Base-by-base conservation (phyloP, 371 early-diverging fungal species). In the Phascolomyces articulosus region DNA sequence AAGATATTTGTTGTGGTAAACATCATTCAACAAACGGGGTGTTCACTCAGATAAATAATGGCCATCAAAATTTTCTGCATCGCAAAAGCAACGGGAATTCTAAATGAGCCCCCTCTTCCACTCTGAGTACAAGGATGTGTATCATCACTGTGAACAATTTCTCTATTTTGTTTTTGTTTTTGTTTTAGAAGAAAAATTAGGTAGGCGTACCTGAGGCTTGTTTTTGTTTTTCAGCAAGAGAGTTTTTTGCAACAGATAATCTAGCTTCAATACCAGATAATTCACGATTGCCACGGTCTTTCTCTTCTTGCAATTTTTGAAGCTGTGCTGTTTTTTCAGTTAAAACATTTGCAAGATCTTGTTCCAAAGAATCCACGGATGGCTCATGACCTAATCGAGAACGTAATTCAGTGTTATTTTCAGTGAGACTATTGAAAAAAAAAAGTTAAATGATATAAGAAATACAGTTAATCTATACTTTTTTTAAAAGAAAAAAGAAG, bases 221-320 rank as follows among this genome's bases (percentile, higher is more conserved):
- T 18, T 28, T 28, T 53, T 71, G 56, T 53, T 67, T 70, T 21
- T 61, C 60, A 0, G 24, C 16, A 4, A 65, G 53, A 20, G 60
- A 63, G 34, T 74, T 64, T 26, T 59, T 63, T 2, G 79, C 77
- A 65, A 84, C 72, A 2, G 74, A 72, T n/a, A 77, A 34, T 60
- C 66, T 82, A 1, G 80, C 76, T 23, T 78, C 75, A 20, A 69
- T 65, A 24, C 65, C 74, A 6, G 82, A 72, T 4, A 79, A 57
- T 55, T 80, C 78, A 13, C 57, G 59, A 55, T 49, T 59, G 3
- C 40, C 59, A 16, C 41, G 27, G 20, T 59, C 40, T 9, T 48
- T 21, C n/a, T 31, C 10, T 20, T 44, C 41, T 41, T 59, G 63
- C 6, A 59, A 18, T 18, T 47, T 59, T 38, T 61, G 67, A 13